Conservation (phyloP, 371 early-diverging fungal genomes). For the Fennellomyces sp. region DNA sequence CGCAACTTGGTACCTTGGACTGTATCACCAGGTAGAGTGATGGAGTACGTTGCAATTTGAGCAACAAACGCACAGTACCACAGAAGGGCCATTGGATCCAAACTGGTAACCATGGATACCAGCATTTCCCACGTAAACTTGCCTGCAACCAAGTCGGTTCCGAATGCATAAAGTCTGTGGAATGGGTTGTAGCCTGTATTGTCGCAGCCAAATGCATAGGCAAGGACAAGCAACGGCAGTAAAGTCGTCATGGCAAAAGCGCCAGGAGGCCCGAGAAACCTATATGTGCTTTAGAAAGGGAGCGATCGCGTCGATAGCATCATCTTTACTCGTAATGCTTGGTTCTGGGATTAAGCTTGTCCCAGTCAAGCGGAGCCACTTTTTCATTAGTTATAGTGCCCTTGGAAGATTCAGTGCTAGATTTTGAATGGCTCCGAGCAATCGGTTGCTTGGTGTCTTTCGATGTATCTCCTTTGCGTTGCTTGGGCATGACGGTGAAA, state of each 20-base stretch:
- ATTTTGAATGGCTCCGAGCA: neutral
- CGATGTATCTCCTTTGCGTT: too few species aligned
- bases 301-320: too few species aligned
- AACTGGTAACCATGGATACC: conserved; percentile 24
- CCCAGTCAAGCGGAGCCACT: neutral
- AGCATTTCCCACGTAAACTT: conserved; percentile 29
- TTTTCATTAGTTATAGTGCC: neutral
- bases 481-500: too few species aligned
- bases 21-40: conserved; percentile 71
- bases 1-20: conserved; percentile 75
- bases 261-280: conserved; percentile 79
- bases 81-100: conserved; percentile 49
- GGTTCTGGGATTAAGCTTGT: conserved; percentile 54
- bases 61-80: conserved; percentile 69
- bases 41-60: conserved; percentile 67
- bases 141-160: conserved; percentile 18
- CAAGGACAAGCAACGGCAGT: conserved; percentile 65
- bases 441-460: too few species aligned
- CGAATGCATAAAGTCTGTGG: conserved; percentile 19
- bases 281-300: conserved; percentile 5
- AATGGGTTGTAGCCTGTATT: conserved; percentile 54
- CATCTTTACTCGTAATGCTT: conserved; percentile 66
- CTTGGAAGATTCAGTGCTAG: neutral
- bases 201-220: conserved; percentile 71
- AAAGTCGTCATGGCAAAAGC: conserved; percentile 61